These are phyloP conservation scores for Pisolithus orientalis DNA, from an alignment of 768 basidiomycete genomes.

Conservation along the genomic window DNA sequence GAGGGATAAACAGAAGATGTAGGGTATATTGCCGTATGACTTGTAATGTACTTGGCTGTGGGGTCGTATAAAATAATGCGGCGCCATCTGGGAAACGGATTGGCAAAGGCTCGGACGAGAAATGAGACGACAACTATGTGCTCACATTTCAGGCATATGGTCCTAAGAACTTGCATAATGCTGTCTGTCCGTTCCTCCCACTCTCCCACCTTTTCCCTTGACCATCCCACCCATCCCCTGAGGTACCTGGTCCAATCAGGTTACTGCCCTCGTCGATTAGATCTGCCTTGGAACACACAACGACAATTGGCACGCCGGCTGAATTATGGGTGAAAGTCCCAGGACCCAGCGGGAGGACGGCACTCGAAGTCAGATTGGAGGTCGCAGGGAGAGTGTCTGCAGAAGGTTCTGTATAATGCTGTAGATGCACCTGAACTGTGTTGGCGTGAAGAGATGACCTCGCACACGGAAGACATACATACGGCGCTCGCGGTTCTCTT, in stretches of 20 bases:
- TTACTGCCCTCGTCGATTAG: constrained; percentile 80
- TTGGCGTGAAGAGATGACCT: constrained; percentile 2
- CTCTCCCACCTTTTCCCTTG: constrained; percentile 83
- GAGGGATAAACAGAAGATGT: constrained; percentile 56
- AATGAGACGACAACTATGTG: constrained; percentile 6
- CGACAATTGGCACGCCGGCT: constrained; percentile 80
- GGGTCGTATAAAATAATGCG: constrained; percentile 85
- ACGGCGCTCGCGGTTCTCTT: constrained; percentile 83
- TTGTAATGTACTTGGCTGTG: constrained; percentile 66
- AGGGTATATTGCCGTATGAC: constrained; percentile 79
- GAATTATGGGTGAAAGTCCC: constrained; percentile 85
- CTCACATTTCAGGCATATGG: constrained; percentile 89
- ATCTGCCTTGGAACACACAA: constrained; percentile 91
- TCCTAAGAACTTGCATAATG: constrained; percentile 90
- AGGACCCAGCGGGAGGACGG: constrained; percentile 74
- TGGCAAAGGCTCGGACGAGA: neutral
- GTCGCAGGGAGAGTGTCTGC: constrained; percentile 56
- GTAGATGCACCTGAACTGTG: constrained; percentile 80
- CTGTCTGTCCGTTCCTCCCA: constrained; percentile 97
- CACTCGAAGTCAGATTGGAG: constrained; percentile 53
- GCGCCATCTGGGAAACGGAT: constrained; percentile 69
- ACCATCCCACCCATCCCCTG: constrained; percentile 89
- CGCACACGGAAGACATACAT: constrained; percentile 25
- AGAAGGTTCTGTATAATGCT: constrained; percentile 84
- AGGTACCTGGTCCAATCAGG: constrained; percentile 57